Base-by-base conservation (phyloP, 2,329 filamentous ascomycete species). In the Grosmannia huntii region DNA sequence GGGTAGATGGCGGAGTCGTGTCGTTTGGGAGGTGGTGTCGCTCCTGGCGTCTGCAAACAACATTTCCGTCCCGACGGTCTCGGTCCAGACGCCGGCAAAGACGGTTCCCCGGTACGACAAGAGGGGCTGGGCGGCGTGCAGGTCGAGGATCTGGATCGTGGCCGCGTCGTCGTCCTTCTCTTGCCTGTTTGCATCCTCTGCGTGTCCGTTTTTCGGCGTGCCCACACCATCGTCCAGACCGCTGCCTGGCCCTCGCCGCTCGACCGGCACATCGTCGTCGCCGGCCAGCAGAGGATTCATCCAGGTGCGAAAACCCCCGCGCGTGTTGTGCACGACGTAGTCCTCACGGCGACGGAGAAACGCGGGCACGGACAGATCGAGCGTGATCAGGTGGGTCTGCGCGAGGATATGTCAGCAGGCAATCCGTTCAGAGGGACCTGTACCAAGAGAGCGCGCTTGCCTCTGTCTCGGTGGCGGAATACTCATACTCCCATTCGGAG, bases 41-140 rank as follows among this genome's bases (percentile, higher is more conserved):
- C 23, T 3, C 16, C 52, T 41, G 12, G 28, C 23, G 61, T 77
- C 71, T 1, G 77, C 78, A 65, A 96, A 86, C 49, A 95, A 80
- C 62, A 91, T 74, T 64, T 95, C 89, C 0, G 90, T 95, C 41
- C 92, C 92, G 50, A 95, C 81, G 60, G 90, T 86, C 61, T 88
- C 83, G 12, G 83, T 81, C 92, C 92, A 97, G 52, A 82, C 74
- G 63, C 90, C 92, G 62, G 83, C 84, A 68, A 91, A 94, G 25
- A 95, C 75, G 61, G 85, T 82, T 33, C 87, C 87, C 59, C 86
- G 80, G 71, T 95, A 95, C 25, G 87, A 86, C 60, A 96, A 78
- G 31, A 96, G 74, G 0, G 92, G 92, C 54, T 87, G 86, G 2
- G 73, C 66, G 1, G 85, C 85, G 69, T 95, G 87, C 4, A 96